These are phyloP conservation scores for Nakataea oryzae DNA, from an alignment of 2,329 filamentous ascomycete species.

Conservation along the genomic window DNA sequence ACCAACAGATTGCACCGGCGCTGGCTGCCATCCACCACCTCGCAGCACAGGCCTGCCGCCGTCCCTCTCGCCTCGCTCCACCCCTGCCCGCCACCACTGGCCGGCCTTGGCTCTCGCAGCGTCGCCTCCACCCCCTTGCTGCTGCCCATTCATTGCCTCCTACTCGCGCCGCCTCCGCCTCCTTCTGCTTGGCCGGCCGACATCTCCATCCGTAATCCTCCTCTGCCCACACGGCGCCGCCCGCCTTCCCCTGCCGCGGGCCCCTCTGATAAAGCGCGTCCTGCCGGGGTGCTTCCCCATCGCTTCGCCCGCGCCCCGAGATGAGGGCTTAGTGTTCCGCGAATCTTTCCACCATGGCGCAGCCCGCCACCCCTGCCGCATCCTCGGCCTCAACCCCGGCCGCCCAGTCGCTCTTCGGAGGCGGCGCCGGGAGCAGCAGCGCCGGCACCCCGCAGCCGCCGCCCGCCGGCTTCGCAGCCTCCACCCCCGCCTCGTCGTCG, in stretches of 20 bases:
- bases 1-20: not conserved
- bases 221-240: not conserved
- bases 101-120: not conserved
- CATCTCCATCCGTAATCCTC: not conserved
- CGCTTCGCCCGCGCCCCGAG: not conserved
- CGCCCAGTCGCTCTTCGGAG: conserved; percentile 5
- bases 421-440: not conserved
- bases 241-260: not conserved
- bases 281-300: not conserved
- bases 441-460: not conserved
- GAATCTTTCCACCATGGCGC: conserved; percentile 1
- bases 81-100: not conserved
- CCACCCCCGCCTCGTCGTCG: not conserved
- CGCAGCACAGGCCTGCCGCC: not conserved
- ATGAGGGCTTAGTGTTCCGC: not conserved
- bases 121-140: not conserved
- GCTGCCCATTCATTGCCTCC: not conserved
- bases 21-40: not conserved
- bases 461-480: not conserved
- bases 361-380: conserved; percentile 3
- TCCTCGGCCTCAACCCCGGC: not conserved
- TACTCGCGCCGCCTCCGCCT: too few relatives aligned
- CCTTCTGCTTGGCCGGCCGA: too few relatives aligned
- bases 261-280: not conserved
- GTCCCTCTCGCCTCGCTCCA: not conserved